Base-by-base conservation (phyloP, 352 stramenopile species). In the Phytopythium chamaehyphon region DNA sequence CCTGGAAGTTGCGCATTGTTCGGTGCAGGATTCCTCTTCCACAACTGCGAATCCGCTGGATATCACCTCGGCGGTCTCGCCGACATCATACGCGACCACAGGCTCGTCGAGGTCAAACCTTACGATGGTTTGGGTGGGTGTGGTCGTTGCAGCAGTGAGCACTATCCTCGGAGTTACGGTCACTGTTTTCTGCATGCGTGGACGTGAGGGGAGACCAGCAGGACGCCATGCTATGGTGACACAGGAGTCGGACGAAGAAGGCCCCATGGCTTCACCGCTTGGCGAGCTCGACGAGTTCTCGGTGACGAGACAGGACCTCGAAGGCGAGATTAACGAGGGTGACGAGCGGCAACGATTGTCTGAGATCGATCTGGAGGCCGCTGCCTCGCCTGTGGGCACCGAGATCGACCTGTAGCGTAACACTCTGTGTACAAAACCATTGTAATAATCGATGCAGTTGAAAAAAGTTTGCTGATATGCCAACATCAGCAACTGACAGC, bases 191-290 rank as follows among this genome's bases (percentile, higher is more conserved):
- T 89, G 69, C 21, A 47, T 83, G 14, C 75, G 76, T 37, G 66
- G 43, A 19, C 61, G 52, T 59, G 67, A 70, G 14, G 56, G 69
- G 15, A 49, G 59, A 38, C 39, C 43, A 12, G 42, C 54, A 12
- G 56, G 73, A 5, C 28, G 28, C 42, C 79, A 90, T 53, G 65
- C 71, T 59, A 66, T 76, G 33, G 71, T 90, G 26, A 62, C 67
- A 5, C 72, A 90, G 51, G 64, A 76, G 24, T 86, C 70, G 52
- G 79, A 90, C 54, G 73, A 86, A 48, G 68, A 84, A 1, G 54
- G 71, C n/a, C 57, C 47, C 18, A 43, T 62, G 2, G 49, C 56
- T 2, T 52, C 46, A 18, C 46, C 46, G 6, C 46, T 52, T 15
- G 21, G 33, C 0, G 46, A 43, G 19, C n/a, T 22, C 19, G 46